Conservation (phyloP, 2,329 filamentous ascomycete genomes). For the Drechslerella dactyloides region DNA sequence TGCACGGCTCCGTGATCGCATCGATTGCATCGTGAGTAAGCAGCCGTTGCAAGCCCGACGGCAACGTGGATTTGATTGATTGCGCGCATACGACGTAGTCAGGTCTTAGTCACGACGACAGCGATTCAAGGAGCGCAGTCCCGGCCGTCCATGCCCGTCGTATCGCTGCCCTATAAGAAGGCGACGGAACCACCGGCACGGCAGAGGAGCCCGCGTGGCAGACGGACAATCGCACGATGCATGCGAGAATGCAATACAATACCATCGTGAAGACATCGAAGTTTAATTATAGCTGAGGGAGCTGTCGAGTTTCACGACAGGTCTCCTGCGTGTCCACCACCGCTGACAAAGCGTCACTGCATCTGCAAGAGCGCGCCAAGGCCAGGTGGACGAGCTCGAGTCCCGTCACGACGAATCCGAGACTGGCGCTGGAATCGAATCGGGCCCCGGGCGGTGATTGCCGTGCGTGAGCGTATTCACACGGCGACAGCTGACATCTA, state of each 20-base stretch:
- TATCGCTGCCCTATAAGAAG: background rate
- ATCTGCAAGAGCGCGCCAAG: conserved; percentile 24
- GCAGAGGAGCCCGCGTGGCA: no score
- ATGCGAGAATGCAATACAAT: no score
- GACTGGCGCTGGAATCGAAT: no score
- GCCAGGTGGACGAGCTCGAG: background rate
- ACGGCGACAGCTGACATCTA: conserved; percentile 11
- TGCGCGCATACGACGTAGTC: background rate
- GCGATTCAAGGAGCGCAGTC: background rate
- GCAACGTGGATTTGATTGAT: no score
- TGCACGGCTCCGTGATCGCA: background rate
- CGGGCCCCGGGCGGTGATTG: background rate
- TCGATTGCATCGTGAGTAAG: background rate
- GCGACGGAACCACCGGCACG: no score
- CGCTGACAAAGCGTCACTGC: background rate
- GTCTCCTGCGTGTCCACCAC: no score
- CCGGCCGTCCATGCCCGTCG: background rate
- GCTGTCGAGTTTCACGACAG: no score
- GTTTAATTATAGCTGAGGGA: no score
- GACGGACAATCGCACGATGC: no score
- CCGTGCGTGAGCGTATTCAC: background rate
- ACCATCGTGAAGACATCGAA: no score
- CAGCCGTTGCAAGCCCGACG: background rate
- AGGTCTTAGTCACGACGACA: background rate
- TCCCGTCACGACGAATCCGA: conserved; percentile 25